These are phyloP conservation scores for Tulasnella sp. DNA, from an alignment of 768 basidiomycete genomes.

Conservation along the genomic window DNA sequence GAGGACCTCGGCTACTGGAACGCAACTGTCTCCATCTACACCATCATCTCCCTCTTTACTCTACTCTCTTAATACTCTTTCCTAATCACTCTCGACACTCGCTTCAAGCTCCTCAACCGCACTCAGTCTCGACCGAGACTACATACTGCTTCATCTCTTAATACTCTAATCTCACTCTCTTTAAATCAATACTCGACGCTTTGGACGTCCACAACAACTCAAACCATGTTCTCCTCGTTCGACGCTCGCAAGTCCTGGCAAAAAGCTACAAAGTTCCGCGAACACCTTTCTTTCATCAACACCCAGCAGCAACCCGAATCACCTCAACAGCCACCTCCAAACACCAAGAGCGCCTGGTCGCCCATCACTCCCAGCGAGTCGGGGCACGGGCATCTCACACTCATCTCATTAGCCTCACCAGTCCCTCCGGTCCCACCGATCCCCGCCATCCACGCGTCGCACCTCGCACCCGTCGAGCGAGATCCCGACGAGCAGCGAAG, in stretches of 20 bases:
- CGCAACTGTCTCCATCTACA: neutral
- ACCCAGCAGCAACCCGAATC: neutral
- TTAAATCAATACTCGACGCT: neutral
- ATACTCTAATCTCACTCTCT: neutral
- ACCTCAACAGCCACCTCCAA: neutral
- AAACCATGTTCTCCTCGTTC: neutral
- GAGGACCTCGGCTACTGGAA: neutral
- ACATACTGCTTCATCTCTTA: too few species aligned
- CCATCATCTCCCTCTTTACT: neutral
- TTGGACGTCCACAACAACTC: neutral
- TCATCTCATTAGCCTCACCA: neutral
- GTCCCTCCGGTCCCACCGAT: neutral
- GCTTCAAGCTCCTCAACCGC: neutral
- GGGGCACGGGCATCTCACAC: neutral
- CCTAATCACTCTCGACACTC: neutral
- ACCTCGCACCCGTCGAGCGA: neutral
- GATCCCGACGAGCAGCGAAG: neutral
- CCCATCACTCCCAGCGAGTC: constrained; percentile 9
- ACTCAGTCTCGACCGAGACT: neutral
- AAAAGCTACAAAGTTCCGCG: constrained; percentile 13
- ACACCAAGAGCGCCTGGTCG: constrained; percentile 8
- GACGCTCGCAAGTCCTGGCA: constrained; percentile 14
- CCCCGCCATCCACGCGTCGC: constrained; percentile 2
- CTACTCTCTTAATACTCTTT: neutral
- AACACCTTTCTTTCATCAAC: constrained; percentile 14